Percentiles rank a stretch among this genome's conserved stretches.
Evolutionary conservation across 2,329 filamentous ascomycete genomes (phyloP).

Genomic region (Coniella vitis): DNA sequence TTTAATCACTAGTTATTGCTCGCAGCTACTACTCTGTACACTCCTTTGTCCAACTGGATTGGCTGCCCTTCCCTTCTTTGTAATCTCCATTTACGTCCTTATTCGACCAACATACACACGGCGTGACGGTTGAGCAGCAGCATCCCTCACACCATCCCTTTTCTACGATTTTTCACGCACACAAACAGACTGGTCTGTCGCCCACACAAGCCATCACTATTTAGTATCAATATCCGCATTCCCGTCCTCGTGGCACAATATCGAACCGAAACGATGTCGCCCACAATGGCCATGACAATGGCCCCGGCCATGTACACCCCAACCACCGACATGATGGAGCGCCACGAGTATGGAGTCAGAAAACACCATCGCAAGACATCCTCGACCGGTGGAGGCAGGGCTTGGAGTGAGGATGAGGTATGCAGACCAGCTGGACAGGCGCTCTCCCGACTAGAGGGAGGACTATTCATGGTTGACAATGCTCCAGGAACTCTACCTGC

Average conservation of each 20-base stretch:
- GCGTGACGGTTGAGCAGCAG: conserved; percentile 2
- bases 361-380: conserved; percentile 62
- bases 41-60: conserved; percentile 48
- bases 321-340: conserved; percentile 47
- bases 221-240: background rate
- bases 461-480: background rate
- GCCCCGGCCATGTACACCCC: conserved; percentile 40
- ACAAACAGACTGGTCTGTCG: conserved; percentile 25
- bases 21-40: conserved; percentile 31
- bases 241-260: conserved; percentile 31
- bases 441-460: background rate
- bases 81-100: conserved; percentile 19
- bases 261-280: conserved; percentile 37
- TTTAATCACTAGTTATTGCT: conserved; percentile 26
- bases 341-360: conserved; percentile 52
- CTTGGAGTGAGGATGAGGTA: conserved; percentile 84
- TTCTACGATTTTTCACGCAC: conserved; percentile 33
- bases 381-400: conserved; percentile 68
- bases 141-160: conserved; percentile 11
- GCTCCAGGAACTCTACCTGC: conserved; percentile 68
- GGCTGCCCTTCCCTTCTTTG: conserved; percentile 52
- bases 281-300: conserved; percentile 39
- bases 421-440: conserved; percentile 19
- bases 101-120: background rate
- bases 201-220: background rate